Evolutionary conservation across 768 basidiomycete genomes (phyloP).

Genomic region (Harrya chromipes): DNA sequence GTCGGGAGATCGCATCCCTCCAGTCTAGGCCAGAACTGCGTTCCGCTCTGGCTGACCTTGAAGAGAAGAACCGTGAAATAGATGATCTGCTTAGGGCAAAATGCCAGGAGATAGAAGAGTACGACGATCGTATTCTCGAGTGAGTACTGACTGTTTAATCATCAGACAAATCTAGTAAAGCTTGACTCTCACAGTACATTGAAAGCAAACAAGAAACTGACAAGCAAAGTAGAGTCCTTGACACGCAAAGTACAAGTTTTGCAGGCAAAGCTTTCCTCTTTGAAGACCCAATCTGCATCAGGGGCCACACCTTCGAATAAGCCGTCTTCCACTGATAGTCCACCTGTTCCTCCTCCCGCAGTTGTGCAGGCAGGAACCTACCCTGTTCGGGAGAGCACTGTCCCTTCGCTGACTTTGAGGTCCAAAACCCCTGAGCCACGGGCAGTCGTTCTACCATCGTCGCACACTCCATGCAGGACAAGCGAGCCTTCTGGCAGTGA

Average conservation of each 20-base stretch:
- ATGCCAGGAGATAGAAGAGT: conserved; percentile 77
- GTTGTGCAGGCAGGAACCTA: neutral
- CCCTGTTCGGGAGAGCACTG: conserved; percentile 35
- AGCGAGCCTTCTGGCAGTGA: conserved; percentile 32
- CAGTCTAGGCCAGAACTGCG: conserved; percentile 55
- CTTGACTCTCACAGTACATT: conserved; percentile 48
- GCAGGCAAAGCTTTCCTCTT: conserved; percentile 60
- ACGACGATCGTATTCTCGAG: conserved; percentile 80
- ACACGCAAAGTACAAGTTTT: conserved; percentile 70
- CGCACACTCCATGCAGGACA: conserved; percentile 48
- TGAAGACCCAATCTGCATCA: conserved; percentile 39
- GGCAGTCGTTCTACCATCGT: conserved; percentile 23
- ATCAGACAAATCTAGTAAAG: conserved; percentile 2
- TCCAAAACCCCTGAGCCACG: conserved; percentile 55
- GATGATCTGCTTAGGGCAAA: conserved; percentile 67
- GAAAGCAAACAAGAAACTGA: conserved; percentile 78
- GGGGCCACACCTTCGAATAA: conserved; percentile 10
- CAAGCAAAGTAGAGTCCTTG: conserved; percentile 64
- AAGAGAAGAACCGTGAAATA: conserved; percentile 73
- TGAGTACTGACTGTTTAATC: conserved; percentile 29
- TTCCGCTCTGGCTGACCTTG: conserved; percentile 53
- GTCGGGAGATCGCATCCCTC: conserved; percentile 52
- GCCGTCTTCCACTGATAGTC: conserved; percentile 9
- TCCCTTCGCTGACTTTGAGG: conserved; percentile 40
- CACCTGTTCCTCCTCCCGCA: conserved; percentile 11